Evolutionary conservation across 306 rosid genomes (phyloP).

Genomic region (Vigna radiata): DNA sequence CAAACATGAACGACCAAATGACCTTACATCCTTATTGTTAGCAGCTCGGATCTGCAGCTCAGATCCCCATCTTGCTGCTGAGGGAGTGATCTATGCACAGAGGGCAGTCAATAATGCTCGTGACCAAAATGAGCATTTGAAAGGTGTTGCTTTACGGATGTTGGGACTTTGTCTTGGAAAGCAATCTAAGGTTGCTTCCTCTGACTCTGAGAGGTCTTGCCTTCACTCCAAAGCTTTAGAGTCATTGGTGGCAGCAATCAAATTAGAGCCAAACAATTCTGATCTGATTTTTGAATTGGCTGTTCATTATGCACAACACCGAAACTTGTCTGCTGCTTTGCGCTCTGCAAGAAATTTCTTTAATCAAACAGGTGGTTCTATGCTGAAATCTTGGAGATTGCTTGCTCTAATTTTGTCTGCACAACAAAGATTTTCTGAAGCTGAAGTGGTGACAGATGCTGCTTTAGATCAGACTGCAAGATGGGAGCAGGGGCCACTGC

Average conservation of each 20-base stretch:
- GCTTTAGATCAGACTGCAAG: slow-evolving; percentile 91
- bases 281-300: slow-evolving; percentile 87
- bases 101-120: slow-evolving; percentile 63
- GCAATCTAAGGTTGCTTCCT: slow-evolving; percentile 72
- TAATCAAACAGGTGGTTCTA: slow-evolving; percentile 89
- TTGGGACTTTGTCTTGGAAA: slow-evolving; percentile 86
- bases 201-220: slow-evolving; percentile 53
- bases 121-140: slow-evolving; percentile 69
- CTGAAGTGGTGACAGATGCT: slow-evolving; percentile 90
- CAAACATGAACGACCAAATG: slow-evolving; percentile 83
- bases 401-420: slow-evolving; percentile 93
- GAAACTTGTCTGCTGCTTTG: slow-evolving; percentile 80
- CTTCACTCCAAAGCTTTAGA: slow-evolving; percentile 54
- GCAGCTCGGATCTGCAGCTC: slow-evolving; percentile 89
- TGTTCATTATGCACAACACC: slow-evolving; percentile 74
- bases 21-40: slow-evolving; percentile 70
- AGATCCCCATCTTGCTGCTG: slow-evolving; percentile 73
- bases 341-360: slow-evolving; percentile 74
- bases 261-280: slow-evolving; percentile 52
- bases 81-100: slow-evolving; percentile 79
- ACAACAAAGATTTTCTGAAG: slow-evolving; percentile 78
- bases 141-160: slow-evolving; percentile 77
- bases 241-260: slow-evolving; percentile 51
- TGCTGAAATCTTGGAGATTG: slow-evolving; percentile 85
- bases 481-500: slow-evolving; percentile 97